Evolutionary conservation across 2,329 filamentous ascomycete genomes (phyloP).

Genomic region (Rutstroemia sp.): DNA sequence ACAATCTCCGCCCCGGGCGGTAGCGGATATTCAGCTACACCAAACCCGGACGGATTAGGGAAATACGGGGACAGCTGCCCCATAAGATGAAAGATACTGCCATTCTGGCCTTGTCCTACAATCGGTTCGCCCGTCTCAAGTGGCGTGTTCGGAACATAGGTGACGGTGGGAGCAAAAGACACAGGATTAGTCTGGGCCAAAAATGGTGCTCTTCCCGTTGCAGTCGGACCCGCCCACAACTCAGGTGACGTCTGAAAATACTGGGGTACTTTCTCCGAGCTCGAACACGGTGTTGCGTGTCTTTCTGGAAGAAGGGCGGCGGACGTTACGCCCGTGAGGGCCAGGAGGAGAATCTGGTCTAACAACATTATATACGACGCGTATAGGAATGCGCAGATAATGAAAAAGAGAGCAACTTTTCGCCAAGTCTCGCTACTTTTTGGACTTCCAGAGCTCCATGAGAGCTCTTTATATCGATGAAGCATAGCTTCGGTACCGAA

Average conservation of each 20-base stretch:
- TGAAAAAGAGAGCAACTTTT: conserved; percentile 2
- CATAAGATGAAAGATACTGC: conserved; percentile 65
- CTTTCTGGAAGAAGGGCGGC: not conserved
- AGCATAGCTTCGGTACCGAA: not conserved
- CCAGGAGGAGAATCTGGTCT: conserved; percentile 2
- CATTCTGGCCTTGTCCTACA: conserved; percentile 48
- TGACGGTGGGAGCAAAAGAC: conserved; percentile 48
- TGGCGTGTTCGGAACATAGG: conserved; percentile 62
- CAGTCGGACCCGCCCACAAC: conserved; percentile 56
- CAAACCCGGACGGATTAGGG: conserved; percentile 60
- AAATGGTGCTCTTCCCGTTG: conserved; percentile 64
- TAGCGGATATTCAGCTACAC: conserved; percentile 63
- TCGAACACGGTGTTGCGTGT: not conserved
- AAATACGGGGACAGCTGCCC: conserved; percentile 64
- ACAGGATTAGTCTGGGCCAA: conserved; percentile 64
- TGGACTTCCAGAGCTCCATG: not conserved
- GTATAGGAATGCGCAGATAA: conserved; percentile 10
- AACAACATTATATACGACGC: conserved; percentile 10
- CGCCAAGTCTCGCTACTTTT: not conserved
- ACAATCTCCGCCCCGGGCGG: conserved; percentile 60
- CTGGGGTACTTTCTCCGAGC: conserved; percentile 42
- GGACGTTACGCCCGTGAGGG: conserved; percentile 3
- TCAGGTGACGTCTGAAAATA: conserved; percentile 57
- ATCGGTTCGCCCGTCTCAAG: conserved; percentile 66
- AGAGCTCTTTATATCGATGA: conserved; percentile 6